These are phyloP conservation scores for Chondrus crispus DNA, from an alignment of 23 red algal genomes.

Conservation along the genomic window DNA sequence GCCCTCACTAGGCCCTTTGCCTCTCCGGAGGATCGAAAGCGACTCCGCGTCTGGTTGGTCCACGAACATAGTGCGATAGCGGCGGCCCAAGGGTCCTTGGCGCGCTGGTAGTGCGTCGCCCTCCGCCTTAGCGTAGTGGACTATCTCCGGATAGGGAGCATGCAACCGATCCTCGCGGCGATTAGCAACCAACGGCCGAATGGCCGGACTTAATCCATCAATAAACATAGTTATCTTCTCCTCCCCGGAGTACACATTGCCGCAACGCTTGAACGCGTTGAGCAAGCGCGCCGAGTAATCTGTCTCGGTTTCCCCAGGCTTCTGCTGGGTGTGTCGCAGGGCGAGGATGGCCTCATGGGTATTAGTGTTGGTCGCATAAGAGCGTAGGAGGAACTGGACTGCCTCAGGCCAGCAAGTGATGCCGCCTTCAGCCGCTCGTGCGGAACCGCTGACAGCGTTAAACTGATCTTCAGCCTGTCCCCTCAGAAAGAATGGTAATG, in stretches of 20 bases:
- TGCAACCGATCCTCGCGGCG: too few species aligned
- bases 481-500: not conserved
- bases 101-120: too few species aligned
- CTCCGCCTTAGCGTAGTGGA: too few species aligned
- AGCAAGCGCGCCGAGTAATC: not conserved
- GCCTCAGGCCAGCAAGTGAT: conserved; percentile 23
- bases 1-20: too few species aligned
- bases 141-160: too few species aligned
- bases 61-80: too few species aligned
- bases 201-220: not conserved
- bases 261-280: not conserved
- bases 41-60: too few species aligned
- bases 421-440: not conserved
- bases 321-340: not conserved
- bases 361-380: not conserved
- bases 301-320: not conserved
- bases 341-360: not conserved
- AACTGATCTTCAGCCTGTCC: conserved; percentile 7
- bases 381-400: conserved; percentile 10
- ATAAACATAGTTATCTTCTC: not conserved
- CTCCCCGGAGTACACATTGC: not conserved
- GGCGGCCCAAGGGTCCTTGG: too few species aligned
- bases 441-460: not conserved
- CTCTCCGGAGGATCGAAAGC: too few species aligned
- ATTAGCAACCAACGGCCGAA: not conserved